A percentile compares a stretch with the other conserved stretches of the same genome.
phyloP scores from a whole-genome alignment of 371 early-diverging fungal genomes.

The Capillidium heterosporum region DNA sequence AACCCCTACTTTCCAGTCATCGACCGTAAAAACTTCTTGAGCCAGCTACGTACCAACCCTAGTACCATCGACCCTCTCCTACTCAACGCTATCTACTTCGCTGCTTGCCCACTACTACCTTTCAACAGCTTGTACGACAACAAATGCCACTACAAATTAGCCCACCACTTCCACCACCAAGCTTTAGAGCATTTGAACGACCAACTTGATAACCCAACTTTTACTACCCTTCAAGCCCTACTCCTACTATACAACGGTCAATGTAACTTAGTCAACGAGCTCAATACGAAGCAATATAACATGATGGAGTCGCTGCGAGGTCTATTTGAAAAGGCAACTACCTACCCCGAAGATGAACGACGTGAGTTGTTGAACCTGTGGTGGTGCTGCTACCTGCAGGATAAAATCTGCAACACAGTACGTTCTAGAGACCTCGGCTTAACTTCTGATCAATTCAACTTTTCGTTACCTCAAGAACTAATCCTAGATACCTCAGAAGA shows the following conservation, averaged over 20 bases:
- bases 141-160: background rate
- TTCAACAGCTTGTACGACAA: background rate
- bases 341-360: background rate
- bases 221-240: background rate
- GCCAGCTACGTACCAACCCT: background rate
- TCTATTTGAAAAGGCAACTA: background rate
- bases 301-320: background rate
- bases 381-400: constrained; percentile 1
- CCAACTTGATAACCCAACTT: background rate
- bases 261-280: background rate
- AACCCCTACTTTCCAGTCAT: constrained; percentile 1
- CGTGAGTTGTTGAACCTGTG: background rate
- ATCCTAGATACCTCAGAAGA: background rate
- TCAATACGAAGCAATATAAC: background rate
- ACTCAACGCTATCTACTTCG: constrained; percentile 2
- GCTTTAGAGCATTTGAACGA: background rate
- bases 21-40: background rate
- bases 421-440: background rate
- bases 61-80: background rate
- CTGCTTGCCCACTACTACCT: background rate
- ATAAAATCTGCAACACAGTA: background rate
- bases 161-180: background rate
- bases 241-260: constrained; percentile 4
- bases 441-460: background rate
- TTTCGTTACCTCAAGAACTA: background rate